Conservation (phyloP, 1,139 yeast species). For the Candida dubliniensis region DNA sequence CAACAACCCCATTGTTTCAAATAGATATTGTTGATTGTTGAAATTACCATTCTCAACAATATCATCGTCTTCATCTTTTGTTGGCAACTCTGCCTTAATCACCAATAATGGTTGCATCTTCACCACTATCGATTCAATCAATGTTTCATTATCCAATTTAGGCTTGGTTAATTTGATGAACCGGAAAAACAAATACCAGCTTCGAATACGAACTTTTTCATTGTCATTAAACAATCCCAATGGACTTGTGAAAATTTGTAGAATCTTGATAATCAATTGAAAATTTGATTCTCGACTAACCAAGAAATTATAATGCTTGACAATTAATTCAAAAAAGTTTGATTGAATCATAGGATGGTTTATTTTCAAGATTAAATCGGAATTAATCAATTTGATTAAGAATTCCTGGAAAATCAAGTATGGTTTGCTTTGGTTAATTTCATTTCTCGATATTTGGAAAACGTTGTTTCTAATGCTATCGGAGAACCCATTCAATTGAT, state of each 20-base stretch:
- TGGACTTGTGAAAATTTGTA: conserved; percentile 77
- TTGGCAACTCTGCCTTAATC: conserved; percentile 59
- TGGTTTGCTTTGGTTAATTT: conserved; percentile 63
- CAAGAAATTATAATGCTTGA: conserved; percentile 74
- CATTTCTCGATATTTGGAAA: conserved; percentile 64
- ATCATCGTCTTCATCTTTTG: conserved; percentile 53
- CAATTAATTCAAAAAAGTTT: conserved; percentile 78
- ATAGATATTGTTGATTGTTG: conserved; percentile 76
- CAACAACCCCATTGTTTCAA: conserved; percentile 75
- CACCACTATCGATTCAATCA: conserved; percentile 39
- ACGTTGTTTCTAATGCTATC: conserved; percentile 78
- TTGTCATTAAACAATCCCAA: conserved; percentile 76
- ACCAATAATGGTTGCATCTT: conserved; percentile 51
- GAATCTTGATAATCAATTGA: conserved; percentile 59
- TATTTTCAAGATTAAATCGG: conserved; percentile 49
- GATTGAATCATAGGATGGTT: conserved; percentile 80
- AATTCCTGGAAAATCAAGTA: conserved; percentile 59
- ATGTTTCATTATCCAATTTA: conserved; percentile 29
- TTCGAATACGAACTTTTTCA: conserved; percentile 74
- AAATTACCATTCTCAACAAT: conserved; percentile 62
- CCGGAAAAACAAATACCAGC: conserved; percentile 88
- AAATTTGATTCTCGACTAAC: conserved; percentile 45
- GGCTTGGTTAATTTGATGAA: conserved; percentile 79
- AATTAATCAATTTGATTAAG: conserved; percentile 63
- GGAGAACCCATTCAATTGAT: conserved; percentile 72